Conservation (phyloP, 2,329 filamentous ascomycete genomes). For the Alternaria solani region DNA sequence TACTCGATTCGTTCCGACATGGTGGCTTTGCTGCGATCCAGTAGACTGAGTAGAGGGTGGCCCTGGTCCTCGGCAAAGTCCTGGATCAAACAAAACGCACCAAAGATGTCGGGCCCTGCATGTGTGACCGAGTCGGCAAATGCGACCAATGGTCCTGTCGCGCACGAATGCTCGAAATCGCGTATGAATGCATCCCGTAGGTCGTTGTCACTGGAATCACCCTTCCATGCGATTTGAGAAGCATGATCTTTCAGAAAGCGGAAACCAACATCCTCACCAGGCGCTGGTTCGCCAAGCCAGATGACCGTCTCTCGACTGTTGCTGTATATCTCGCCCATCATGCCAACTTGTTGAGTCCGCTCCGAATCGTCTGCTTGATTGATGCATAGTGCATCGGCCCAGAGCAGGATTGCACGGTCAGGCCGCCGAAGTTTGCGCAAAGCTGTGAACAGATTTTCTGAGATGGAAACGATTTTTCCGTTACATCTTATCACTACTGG, state of each 20-base stretch:
- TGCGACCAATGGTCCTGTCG: neutral
- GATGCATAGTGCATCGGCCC: slow-evolving; percentile 15
- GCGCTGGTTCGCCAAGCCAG: slow-evolving; percentile 9
- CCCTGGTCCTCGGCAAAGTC: slow-evolving; percentile 20
- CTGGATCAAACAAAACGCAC: slow-evolving; percentile 29
- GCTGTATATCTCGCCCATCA: slow-evolving; percentile 15
- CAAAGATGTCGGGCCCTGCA: slow-evolving; percentile 22
- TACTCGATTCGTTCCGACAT: slow-evolving; percentile 3
- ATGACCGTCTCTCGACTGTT: slow-evolving; percentile 13
- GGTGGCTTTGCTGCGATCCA: slow-evolving; percentile 12
- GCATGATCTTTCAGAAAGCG: neutral
- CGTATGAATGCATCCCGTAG: neutral
- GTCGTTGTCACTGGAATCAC: neutral
- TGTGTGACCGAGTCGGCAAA: neutral
- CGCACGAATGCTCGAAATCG: neutral
- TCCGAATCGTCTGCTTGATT: slow-evolving; percentile 10
- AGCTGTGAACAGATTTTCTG: slow-evolving; percentile 23
- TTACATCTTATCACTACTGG: slow-evolving; percentile 22
- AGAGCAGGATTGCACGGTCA: slow-evolving; percentile 3
- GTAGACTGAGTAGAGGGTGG: slow-evolving; percentile 5
- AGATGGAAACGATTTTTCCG: slow-evolving; percentile 11
- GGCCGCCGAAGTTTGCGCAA: slow-evolving; percentile 20
- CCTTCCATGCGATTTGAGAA: slow-evolving; percentile 4
- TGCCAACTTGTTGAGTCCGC: slow-evolving; percentile 9
- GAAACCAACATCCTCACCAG: neutral